Evolutionary conservation across 345 rosid species (phyloP).

Genomic region (Nasturtium officinale): DNA sequence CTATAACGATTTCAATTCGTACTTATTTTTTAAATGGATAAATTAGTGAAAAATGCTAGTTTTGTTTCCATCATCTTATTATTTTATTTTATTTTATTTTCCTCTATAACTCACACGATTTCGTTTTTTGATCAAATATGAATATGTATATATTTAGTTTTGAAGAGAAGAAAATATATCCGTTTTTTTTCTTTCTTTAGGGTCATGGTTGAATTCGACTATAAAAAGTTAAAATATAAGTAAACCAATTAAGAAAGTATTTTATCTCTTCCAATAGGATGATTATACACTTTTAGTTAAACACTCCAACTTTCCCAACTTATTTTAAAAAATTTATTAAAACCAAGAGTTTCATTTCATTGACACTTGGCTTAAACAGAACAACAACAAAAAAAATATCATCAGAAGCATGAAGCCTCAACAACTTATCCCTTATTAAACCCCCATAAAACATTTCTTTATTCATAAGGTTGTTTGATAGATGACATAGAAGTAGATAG

Average conservation of each 20-base stretch:
- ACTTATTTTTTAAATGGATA: background rate
- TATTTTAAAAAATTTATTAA: background rate
- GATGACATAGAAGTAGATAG: background rate
- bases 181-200: no score
- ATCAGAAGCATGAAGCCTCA: background rate
- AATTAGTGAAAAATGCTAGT: background rate
- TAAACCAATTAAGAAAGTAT: no score
- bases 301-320: background rate
- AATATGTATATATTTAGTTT: no score
- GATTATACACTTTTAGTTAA: background rate
- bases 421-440: background rate
- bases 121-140: no score
- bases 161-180: no score
- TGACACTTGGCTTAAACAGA: slow-evolving; percentile 15
- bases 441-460: background rate
- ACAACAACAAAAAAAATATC: background rate
- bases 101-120: background rate
- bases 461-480: slow-evolving; percentile 6
- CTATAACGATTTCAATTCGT: background rate
- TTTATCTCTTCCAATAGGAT: no score
- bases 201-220: background rate
- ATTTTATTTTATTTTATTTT: no score
- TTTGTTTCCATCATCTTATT: background rate
- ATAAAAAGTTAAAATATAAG: no score
- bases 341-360: background rate